Conservation (phyloP, 106 monocot species). For the Dioscorea zingiberensis region DNA sequence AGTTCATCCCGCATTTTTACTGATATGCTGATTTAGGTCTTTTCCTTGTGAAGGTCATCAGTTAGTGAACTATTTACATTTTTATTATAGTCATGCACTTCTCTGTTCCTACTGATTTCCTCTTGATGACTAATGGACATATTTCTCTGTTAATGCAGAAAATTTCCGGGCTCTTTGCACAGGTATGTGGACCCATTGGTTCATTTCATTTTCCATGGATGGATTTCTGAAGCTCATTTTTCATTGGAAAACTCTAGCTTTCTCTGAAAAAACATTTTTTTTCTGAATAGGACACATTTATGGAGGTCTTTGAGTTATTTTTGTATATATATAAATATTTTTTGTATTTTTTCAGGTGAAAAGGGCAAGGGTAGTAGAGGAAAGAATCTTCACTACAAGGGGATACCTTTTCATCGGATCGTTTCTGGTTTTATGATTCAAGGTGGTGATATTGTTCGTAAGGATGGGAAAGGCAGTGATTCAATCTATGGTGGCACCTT, state of each 20-base stretch:
- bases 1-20: no score
- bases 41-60: no score
- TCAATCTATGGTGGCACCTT: constrained; percentile 91
- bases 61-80: no score
- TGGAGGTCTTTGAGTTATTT: constrained; percentile 1
- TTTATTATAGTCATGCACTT: no score
- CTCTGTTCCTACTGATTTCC: no score
- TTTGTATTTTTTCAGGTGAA: constrained; percentile 67
- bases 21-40: no score
- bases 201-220: neutral
- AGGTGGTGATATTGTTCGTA: constrained; percentile 75
- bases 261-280: neutral
- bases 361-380: constrained; percentile 62
- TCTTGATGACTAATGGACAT: constrained; percentile 9
- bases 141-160: constrained; percentile 49
- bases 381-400: constrained; percentile 75
- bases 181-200: constrained; percentile 31
- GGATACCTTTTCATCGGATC: constrained; percentile 83
- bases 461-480: constrained; percentile 70
- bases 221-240: neutral
- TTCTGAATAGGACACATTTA: neutral
- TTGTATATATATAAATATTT: no score
- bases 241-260: no score
- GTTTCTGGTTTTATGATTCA: constrained; percentile 95
- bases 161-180: constrained; percentile 93